Base-by-base conservation (phyloP, 192 early-diverging fungal genomes). In the Linnemannia exigua region DNA sequence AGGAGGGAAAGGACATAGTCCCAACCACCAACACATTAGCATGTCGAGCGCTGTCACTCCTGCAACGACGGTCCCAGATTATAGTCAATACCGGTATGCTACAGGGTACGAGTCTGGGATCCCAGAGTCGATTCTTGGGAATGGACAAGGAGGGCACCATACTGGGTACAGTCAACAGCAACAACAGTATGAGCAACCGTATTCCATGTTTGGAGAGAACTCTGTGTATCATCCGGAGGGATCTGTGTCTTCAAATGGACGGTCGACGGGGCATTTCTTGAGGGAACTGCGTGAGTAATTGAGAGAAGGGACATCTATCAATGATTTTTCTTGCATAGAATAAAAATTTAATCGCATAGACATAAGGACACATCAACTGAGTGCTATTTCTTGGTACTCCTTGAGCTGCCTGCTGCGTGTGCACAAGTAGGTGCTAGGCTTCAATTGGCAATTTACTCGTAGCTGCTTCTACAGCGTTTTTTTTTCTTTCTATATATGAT, bases 211-310 rank as follows among this genome's bases (percentile, higher is more conserved):
- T 44, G 44, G 38, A 5, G 41, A 1, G 25, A 41, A 48, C 61
- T 36, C n/a, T 6, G 44, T 25, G 9, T 61, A 61, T 61, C 58
- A 61, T 15, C 58, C 58, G 1, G 58, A 61, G 28, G 58, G 58
- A 2, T 14, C 58, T 31, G 58, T 12, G 1, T 28, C 58, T 31
- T 61, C 58, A 8, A 58, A 75, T 67, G 61, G 68, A 3, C 46
- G 35, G 31, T 54, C 19, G 3, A 58, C 52, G 33, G 76, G 74
- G n/a, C 76, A 69, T 8, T 84, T 84, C 41, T 75, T 84, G 52
- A 54, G 82, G 4, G 82, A 84, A 28, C 46, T 84, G 71, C 76
- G 82, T 5, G 82, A 84, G 37, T 84, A 82, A 44, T 44, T 44
- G 41, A 9, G 41, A 6, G 41, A 44, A 44, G 3, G 58, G 1